Conservation (phyloP, 139 green algal genomes). For the Dunaliella primolecta region DNA sequence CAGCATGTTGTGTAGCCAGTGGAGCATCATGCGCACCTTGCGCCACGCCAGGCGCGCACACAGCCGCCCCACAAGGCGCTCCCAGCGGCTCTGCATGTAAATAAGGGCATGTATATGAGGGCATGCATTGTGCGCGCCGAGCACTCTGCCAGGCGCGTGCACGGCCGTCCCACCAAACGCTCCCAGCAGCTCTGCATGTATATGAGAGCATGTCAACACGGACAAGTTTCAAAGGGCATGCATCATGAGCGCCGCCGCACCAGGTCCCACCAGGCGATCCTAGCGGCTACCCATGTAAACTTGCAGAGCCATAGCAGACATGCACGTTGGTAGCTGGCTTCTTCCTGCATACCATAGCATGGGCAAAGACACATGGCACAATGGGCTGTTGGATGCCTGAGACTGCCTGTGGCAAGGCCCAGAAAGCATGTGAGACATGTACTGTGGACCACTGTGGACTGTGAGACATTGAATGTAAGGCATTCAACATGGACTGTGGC, state of each 20-base stretch:
- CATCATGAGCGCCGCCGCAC: background rate
- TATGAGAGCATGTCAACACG: background rate
- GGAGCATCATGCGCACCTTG: constrained; percentile 35
- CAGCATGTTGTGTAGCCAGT: constrained; percentile 24
- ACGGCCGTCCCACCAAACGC: constrained; percentile 24
- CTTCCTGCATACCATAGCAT: too few relatives aligned
- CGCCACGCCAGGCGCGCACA: constrained; percentile 19
- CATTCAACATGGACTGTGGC: too few relatives aligned
- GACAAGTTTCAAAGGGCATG: background rate
- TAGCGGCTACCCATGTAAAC: background rate
- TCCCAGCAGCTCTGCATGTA: constrained; percentile 8
- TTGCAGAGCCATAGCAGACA: background rate
- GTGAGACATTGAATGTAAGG: too few relatives aligned
- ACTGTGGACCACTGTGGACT: too few relatives aligned
- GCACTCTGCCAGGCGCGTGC: background rate
- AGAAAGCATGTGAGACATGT: too few relatives aligned
- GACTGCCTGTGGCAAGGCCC: too few relatives aligned
- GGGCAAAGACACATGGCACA: too few relatives aligned
- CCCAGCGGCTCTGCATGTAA: constrained; percentile 17
- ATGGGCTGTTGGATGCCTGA: too few relatives aligned
- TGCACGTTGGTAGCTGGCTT: too few relatives aligned
- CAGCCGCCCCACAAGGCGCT: constrained; percentile 35
- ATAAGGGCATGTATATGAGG: background rate
- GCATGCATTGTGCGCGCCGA: background rate
- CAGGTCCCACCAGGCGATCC: background rate